Conservation (phyloP, 2,329 filamentous ascomycete genomes). For the Lachnellula willkommii region DNA sequence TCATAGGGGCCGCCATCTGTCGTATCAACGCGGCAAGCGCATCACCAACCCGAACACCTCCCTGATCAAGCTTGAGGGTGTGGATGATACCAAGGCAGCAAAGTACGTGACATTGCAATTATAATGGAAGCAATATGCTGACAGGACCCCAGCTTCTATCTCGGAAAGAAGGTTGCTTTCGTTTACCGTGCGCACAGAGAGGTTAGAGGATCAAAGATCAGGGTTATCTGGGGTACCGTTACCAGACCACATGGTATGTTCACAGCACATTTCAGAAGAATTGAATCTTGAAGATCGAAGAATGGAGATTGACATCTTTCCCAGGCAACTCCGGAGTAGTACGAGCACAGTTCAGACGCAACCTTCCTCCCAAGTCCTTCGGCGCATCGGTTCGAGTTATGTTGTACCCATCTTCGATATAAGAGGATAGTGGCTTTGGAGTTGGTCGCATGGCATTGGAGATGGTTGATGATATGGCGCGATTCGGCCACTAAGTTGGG, state of each 20-base stretch:
- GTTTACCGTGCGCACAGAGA: conserved; percentile 96
- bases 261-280: neutral
- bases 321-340: conserved; percentile 95
- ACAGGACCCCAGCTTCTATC: conserved; percentile 65
- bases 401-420: conserved; percentile 98
- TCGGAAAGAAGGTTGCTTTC: conserved; percentile 97
- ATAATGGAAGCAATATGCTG: conserved; percentile 11
- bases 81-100: conserved; percentile 83
- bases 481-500: conserved; percentile 44
- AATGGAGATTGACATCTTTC: conserved; percentile 11
- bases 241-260: conserved; percentile 84
- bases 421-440: conserved; percentile 50
- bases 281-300: neutral
- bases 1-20: conserved; percentile 90
- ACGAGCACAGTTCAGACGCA: conserved; percentile 92
- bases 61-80: conserved; percentile 98
- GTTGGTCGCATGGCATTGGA: conserved; percentile 43
- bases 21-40: conserved; percentile 94
- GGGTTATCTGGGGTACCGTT: conserved; percentile 99
- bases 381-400: conserved; percentile 94
- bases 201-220: conserved; percentile 96
- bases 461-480: conserved; percentile 57
- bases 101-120: conserved; percentile 52
- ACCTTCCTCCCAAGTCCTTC: conserved; percentile 95
- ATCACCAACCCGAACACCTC: conserved; percentile 84